A percentile compares a stretch with the other conserved stretches of the same genome.
Evolutionary conservation across 495 filamentous ascomycete species (phyloP).

Genomic region (Penicillium robsamsonii): DNA sequence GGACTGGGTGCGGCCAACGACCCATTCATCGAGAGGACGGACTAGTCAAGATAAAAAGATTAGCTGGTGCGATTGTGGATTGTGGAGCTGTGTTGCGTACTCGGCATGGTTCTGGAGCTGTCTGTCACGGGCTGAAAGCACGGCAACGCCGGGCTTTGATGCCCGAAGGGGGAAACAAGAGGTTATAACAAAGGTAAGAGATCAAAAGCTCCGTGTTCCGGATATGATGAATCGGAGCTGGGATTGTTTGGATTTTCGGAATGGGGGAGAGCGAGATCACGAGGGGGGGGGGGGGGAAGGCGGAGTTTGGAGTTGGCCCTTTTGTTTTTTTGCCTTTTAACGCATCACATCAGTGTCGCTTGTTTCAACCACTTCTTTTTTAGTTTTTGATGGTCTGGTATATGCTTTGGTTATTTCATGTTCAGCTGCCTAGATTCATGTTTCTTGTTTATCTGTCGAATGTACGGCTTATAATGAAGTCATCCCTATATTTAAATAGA

Average conservation of each 20-base stretch:
- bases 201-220: conserved; percentile 5
- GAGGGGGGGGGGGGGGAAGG: conserved; percentile 25
- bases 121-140: conserved; percentile 30
- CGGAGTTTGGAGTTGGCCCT: conserved; percentile 13
- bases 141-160: conserved; percentile 36
- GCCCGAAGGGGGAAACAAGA: conserved; percentile 15
- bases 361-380: neutral
- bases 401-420: neutral
- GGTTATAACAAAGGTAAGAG: conserved; percentile 4
- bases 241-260: conserved; percentile 4
- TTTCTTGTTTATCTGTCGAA: neutral
- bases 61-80: conserved; percentile 10
- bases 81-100: conserved; percentile 25
- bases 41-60: conserved; percentile 38
- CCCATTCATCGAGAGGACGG: conserved; percentile 60
- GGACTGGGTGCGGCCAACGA: conserved; percentile 47
- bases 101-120: conserved; percentile 43
- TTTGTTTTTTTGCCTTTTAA: conserved; percentile 14
- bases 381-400: neutral
- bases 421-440: neutral
- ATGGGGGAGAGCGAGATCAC: conserved; percentile 13
- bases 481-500: neutral
- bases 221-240: conserved; percentile 17
- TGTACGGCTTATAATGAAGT: conserved; percentile 3
- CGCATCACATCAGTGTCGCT: conserved; percentile 3